Evolutionary conservation across 192 early-diverging fungal species (phyloP), one percentile per base, ranked within the genome.

Genomic region (Chytriomyces hyalinus): DNA sequence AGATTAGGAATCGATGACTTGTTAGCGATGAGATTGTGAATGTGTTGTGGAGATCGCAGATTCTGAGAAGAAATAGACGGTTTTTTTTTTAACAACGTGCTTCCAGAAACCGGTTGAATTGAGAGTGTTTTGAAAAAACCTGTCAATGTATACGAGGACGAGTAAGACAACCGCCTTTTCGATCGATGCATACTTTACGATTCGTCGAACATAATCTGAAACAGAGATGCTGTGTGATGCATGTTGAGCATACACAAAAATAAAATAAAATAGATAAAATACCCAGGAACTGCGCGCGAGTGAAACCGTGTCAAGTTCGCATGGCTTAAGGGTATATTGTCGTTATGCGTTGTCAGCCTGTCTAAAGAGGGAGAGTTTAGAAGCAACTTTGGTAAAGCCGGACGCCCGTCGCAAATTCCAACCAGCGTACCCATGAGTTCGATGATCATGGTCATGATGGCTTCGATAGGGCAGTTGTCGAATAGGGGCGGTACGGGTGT

Each of bases 11-110:
- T 62, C 84, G 63, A 67, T 98, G 96, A 7, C 93, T 93, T 6
- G 96, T 98, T 26, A 98, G 80, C 24, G 94, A 95, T 0, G 94
- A 94, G 49, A 98, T 95, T 28, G 95, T 96, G 80, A 98, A 98
- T 0, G 90, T 83, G 20, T 87, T 87, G 65, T 84, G 81, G 24
- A 75, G 59, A 47, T 85, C 82, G 62, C 86, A 88, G 88, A 87
- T 84, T 75, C 80, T 78, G 49, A 5, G 44, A 50, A 22, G 13
- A 15, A 13, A 49, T 13, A 4, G 62, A 24, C 67, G 61, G 10
- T 11, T 43, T 1, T 43, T 49, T 44, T 60, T 10, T 15, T 60
- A 3, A 17, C 2, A 17, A 10, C 26, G n/a, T 47, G n/a, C 49
- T 47, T 13, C 15, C 17, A 68, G 46, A 22, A 46, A n/a, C 26